Percentiles rank a stretch among this genome's conserved stretches.
Evolutionary conservation across 176 grass and related monocot genomes (phyloP).

Genomic region (Juncus effusus): DNA sequence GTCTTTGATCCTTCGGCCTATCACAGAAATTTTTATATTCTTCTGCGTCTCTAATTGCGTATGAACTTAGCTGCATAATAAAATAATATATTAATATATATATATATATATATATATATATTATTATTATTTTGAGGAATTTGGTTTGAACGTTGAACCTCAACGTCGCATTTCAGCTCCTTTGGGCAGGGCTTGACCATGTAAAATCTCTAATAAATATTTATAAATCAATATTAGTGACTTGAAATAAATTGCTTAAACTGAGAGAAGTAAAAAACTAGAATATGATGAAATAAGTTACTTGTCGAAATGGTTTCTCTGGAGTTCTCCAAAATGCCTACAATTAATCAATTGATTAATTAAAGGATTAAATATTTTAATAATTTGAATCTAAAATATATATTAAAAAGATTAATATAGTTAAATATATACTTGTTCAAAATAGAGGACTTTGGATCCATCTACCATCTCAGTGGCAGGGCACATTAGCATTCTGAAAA

Average conservation of each 20-base stretch:
- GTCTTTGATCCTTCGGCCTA: conserved; percentile 67
- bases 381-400: neutral
- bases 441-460: conserved; percentile 92
- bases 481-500: conserved; percentile 72
- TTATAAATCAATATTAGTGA: conserved; percentile 4
- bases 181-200: conserved; percentile 95
- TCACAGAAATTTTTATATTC: conserved; percentile 98
- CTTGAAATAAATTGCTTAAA: neutral
- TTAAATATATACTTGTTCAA: conserved; percentile 60
- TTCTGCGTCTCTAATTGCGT: conserved; percentile 89
- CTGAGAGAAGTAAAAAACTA: conserved; percentile 1
- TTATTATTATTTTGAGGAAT: neutral
- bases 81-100: too few relatives aligned
- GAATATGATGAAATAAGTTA: conserved; percentile 42
- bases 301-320: conserved; percentile 97
- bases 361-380: neutral
- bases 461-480: conserved; percentile 96
- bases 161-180: conserved; percentile 98
- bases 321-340: conserved; percentile 99
- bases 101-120: neutral
- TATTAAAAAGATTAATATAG: neutral
- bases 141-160: conserved; percentile 40
- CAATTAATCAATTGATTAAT: neutral
- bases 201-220: conserved; percentile 85
- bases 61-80: conserved; percentile 79